These are phyloP conservation scores for Colletotrichum orchidophilum DNA, from an alignment of 2,329 filamentous ascomycete species.

Conservation along the genomic window DNA sequence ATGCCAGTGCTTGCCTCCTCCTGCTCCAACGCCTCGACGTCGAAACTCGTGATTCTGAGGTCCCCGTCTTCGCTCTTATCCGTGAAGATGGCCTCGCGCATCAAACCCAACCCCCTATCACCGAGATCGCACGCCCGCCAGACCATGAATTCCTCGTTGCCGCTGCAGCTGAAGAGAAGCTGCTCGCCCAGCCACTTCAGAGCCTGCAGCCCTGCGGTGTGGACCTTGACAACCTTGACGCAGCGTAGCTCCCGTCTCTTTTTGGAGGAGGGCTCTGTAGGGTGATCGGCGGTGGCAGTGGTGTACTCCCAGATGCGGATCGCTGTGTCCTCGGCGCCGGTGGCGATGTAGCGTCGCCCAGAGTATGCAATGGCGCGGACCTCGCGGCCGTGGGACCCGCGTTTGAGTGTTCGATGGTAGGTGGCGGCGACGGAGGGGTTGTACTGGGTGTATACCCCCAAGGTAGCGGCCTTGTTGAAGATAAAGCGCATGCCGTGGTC, in stretches of 20 bases:
- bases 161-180: slow-evolving; percentile 86
- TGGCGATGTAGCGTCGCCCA: slow-evolving; percentile 61
- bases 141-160: slow-evolving; percentile 87
- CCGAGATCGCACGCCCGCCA: slow-evolving; percentile 74
- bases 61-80: slow-evolving; percentile 67
- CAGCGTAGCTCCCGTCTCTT: slow-evolving; percentile 47
- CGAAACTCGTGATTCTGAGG: slow-evolving; percentile 84
- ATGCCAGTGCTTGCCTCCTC: too few relatives aligned
- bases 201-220: slow-evolving; percentile 85
- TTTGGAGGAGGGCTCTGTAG: slow-evolving; percentile 31
- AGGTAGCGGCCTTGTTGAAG: slow-evolving; percentile 76
- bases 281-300: slow-evolving; percentile 31
- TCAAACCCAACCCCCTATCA: slow-evolving; percentile 61
- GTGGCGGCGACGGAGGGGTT: slow-evolving; percentile 32
- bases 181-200: slow-evolving; percentile 72
- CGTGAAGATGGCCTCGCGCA: slow-evolving; percentile 64
- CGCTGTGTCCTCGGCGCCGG: slow-evolving; percentile 75
- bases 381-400: slow-evolving; percentile 86
- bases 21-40: slow-evolving; percentile 52
- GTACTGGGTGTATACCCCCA: slow-evolving; percentile 57
- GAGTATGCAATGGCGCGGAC: slow-evolving; percentile 65
- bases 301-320: slow-evolving; percentile 76
- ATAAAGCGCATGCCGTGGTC: slow-evolving; percentile 62
- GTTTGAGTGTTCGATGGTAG: slow-evolving; percentile 61
- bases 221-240: slow-evolving; percentile 75